These are phyloP conservation scores for Blastobotrys ciferrii DNA, from an alignment of 1,139 yeast genomes.

Conservation along the genomic window DNA sequence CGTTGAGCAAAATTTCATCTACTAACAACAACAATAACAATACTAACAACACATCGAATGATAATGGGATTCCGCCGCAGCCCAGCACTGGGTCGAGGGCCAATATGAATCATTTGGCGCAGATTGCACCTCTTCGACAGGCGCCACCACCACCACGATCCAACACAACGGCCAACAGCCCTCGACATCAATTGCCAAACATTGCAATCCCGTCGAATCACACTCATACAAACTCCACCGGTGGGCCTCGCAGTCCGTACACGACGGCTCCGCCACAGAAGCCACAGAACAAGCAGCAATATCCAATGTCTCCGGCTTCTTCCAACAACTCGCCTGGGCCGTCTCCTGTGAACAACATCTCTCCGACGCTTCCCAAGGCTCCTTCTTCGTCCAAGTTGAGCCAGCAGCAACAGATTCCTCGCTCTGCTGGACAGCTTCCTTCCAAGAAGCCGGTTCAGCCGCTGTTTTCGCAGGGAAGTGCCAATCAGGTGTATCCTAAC, in stretches of 20 bases:
- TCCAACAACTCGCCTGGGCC: conserved; percentile 15
- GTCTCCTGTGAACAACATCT: conserved; percentile 1
- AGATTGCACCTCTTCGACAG: conserved; percentile 33
- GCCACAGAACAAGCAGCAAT: background rate
- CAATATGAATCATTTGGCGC: conserved; percentile 29
- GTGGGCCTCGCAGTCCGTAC: background rate
- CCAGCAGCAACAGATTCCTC: conserved; percentile 18
- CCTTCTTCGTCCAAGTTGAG: conserved; percentile 24
- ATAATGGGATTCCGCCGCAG: conserved; percentile 4
- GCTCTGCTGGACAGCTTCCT: conserved; percentile 9
- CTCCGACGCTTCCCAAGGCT: conserved; percentile 22
- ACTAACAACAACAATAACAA: background rate
- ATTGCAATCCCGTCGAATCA: conserved; percentile 11
- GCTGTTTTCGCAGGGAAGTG: conserved; percentile 10
- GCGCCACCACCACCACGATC: conserved; percentile 30
- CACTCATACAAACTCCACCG: background rate
- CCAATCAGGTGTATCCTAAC: conserved; percentile 15
- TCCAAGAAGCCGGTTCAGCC: conserved; percentile 16
- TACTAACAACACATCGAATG: background rate
- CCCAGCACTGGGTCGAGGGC: conserved; percentile 16
- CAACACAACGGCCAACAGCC: conserved; percentile 23
- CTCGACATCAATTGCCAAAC: conserved; percentile 14
- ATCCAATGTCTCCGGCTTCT: conserved; percentile 11
- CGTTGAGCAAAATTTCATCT: conserved; percentile 8
- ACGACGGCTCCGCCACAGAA: background rate